Base-by-base conservation (phyloP, 164 flowering plant species). In the Brasenia schreberi region DNA sequence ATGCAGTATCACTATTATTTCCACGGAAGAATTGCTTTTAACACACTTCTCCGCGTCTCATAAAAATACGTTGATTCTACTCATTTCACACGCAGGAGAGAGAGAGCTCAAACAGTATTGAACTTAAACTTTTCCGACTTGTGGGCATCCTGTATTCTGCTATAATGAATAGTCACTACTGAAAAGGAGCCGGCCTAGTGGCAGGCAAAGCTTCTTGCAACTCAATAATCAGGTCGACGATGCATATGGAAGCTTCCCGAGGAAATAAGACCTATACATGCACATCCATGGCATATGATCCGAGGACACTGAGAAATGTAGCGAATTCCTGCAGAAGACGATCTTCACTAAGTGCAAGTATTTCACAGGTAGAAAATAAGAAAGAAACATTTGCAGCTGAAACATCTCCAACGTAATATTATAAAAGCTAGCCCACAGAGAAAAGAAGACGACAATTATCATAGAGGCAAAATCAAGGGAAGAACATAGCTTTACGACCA, bases 271-370 rank as follows among this genome's bases (percentile, higher is more conserved):
- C 64, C 72, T 79, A 84, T 43, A 23, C 42, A 71, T 62, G 16
- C 53, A 68, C 66, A 70, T 86, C 88, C 75, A 81, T 77, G 11
- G 97, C 89, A 74, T 92, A 92, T 74, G 80, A 77, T 53, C 87
- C 87, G 53, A 84, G 81, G 23, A 84, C 82, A 14, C 83, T 77
- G 49, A 84, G 79, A 71, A 80, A 80, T 62, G 80, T 75, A 43
- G 84, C 84, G 18, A 81, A 80, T 69, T 84, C 87, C 87, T 84
- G 75, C 73, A 67, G 64, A 69, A 59, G 6, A 43, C 58, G 63
- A n/a, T 18, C 63, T 33, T 61, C 33, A 23, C 17, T 61, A 18
- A 61, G 63, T 16, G 27, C 63, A 18, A 61, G 19, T 4, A 61
- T 11, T 18, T 18, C 18, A 61, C 18, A 14, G 18, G 18, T 2